Conservation (phyloP, 2,329 filamentous ascomycete species). For the Colletotrichum orchidophilum region DNA sequence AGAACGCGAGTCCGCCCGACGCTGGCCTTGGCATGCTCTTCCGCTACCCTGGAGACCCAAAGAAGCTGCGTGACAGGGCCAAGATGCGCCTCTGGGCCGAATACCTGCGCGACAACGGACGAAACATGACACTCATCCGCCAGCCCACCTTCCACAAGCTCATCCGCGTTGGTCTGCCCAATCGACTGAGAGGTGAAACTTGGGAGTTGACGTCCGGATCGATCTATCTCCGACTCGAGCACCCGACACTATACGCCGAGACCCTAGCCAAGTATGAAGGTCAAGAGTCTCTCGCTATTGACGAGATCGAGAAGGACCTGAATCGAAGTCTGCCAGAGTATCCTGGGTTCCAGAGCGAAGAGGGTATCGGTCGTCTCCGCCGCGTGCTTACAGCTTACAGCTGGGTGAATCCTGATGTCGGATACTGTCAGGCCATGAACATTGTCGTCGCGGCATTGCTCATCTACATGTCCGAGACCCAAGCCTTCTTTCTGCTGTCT, state of each 20-base stretch:
- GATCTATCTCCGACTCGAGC: constrained; percentile 86
- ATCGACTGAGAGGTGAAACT: constrained; percentile 89
- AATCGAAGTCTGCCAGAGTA: constrained; percentile 98
- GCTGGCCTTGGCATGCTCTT: constrained; percentile 93
- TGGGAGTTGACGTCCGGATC: constrained; percentile 97
- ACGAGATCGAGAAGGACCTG: constrained; percentile 98
- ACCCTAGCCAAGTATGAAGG: constrained; percentile 86
- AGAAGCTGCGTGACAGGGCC: constrained; percentile 91
- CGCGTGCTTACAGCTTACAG: constrained; percentile 96
- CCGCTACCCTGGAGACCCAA: constrained; percentile 92
- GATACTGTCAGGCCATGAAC: constrained; percentile 99
- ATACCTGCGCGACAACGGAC: constrained; percentile 93
- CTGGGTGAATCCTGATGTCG: constrained; percentile 94
- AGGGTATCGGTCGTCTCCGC: constrained; percentile 89
- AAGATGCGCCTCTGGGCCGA: constrained; percentile 99
- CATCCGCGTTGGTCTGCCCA: constrained; percentile 93
- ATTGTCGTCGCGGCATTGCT: constrained; percentile 97
- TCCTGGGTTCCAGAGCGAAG: constrained; percentile 94
- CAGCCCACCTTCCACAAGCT: constrained; percentile 98
- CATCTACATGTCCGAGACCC: constrained; percentile 97
- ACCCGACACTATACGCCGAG: constrained; percentile 83
- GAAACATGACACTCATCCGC: constrained; percentile 89
- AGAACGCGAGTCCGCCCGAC: constrained; percentile 78
- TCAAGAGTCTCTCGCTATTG: constrained; percentile 90
- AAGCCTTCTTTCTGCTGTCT: constrained; percentile 94